phyloP scores from a whole-genome alignment of 768 basidiomycete genomes.

The Tricholoma sp. region DNA sequence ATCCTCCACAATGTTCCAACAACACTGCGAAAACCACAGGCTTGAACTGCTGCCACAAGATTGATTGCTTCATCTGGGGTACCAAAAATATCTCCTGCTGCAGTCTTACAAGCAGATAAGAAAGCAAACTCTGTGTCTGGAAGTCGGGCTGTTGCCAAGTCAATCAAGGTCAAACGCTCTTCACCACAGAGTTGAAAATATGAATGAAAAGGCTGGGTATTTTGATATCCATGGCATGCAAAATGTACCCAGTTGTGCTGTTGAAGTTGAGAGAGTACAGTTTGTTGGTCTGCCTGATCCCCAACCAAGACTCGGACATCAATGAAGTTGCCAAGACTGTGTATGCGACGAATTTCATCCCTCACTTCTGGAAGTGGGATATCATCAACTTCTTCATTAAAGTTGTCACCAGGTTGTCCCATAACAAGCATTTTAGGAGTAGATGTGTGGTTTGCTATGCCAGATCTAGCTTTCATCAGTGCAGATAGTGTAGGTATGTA shows the following conservation, averaged over 20 bases:
- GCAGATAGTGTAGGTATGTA: constrained; percentile 11
- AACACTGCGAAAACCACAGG: too few species aligned
- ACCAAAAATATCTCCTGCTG: constrained; percentile 10
- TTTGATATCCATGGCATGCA: constrained; percentile 5
- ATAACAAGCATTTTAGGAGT: constrained; percentile 6
- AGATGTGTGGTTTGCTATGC: not conserved
- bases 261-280: not conserved
- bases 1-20: too few species aligned
- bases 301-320: not conserved
- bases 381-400: too few species aligned
- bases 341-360: constrained; percentile 2
- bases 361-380: constrained; percentile 5
- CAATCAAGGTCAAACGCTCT: not conserved
- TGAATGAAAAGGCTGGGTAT: constrained; percentile 3
- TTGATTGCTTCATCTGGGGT: constrained; percentile 30
- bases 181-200: constrained; percentile 2
- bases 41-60: too few species aligned
- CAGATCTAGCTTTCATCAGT: constrained; percentile 4
- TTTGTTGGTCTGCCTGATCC: not conserved
- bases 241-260: constrained; percentile 5
- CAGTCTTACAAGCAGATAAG: constrained; percentile 14
- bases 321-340: not conserved
- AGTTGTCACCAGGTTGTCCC: constrained; percentile 1
- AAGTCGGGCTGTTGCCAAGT: constrained; percentile 1
- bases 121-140: constrained; percentile 10